These are phyloP conservation scores for Haplosporangium sp. DNA, from an alignment of 371 early-diverging fungal species.

Conservation along the genomic window DNA sequence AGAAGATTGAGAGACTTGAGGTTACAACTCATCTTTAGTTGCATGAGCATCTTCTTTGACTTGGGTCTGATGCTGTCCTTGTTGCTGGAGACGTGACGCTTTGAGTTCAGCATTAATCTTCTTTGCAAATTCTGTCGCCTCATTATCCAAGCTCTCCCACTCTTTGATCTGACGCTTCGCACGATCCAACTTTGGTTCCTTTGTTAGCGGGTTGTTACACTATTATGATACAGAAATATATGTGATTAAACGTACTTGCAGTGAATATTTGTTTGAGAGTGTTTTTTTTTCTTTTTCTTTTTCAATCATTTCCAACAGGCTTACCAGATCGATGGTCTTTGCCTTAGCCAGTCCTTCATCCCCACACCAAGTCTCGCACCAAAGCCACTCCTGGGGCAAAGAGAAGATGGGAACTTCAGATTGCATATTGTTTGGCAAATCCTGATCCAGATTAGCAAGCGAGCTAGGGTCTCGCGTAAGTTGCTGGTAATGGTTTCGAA, in stretches of 20 bases:
- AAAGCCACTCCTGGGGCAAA: constrained; percentile 95
- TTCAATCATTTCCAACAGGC: background rate
- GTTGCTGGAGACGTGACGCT: constrained; percentile 12
- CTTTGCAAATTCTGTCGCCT: constrained; percentile 66
- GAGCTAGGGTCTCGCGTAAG: constrained; percentile 90
- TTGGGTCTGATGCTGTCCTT: background rate
- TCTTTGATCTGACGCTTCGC: constrained; percentile 93
- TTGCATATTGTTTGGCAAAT: constrained; percentile 96
- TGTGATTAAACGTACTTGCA: background rate
- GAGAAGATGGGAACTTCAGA: constrained; percentile 91
- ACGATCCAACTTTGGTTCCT: constrained; percentile 95
- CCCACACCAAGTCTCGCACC: constrained; percentile 98
- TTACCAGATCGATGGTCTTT: constrained; percentile 95
- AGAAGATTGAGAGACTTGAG: background rate
- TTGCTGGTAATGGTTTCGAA: constrained; percentile 93
- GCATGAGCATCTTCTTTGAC: constrained; percentile 13
- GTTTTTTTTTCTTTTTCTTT: background rate
- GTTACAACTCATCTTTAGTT: constrained; percentile 44
- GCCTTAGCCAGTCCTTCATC: constrained; percentile 85
- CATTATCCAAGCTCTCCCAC: constrained; percentile 85
- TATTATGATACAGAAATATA: constrained; percentile 28
- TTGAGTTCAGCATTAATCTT: constrained; percentile 40
- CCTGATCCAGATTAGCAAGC: constrained; percentile 96
- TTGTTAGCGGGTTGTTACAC: constrained; percentile 98
- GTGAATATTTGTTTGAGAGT: background rate